phyloP scores from a whole-genome alignment of 768 basidiomycete species.

The Lactifluus hygrophoroides region DNA sequence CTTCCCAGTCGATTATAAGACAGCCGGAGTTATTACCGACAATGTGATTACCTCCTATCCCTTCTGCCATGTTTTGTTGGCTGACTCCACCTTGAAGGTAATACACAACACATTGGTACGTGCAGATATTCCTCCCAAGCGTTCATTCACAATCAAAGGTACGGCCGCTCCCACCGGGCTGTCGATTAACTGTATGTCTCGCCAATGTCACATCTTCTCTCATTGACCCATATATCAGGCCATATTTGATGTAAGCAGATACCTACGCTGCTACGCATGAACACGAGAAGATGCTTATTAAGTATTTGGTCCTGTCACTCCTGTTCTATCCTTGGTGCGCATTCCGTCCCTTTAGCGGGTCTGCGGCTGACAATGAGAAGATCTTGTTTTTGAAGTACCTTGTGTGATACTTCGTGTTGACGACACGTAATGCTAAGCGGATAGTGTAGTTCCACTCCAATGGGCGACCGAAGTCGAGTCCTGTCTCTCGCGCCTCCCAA shows the following conservation, averaged over 20 bases:
- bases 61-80: neutral
- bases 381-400: slow-evolving; percentile 58
- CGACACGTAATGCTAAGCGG: neutral
- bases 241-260: slow-evolving; percentile 26
- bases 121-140: neutral
- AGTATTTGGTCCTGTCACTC: slow-evolving; percentile 69
- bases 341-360: neutral
- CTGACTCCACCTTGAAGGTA: slow-evolving; percentile 30
- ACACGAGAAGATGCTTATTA: neutral
- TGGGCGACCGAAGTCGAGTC: slow-evolving; percentile 26
- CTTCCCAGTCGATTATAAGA: slow-evolving; percentile 70
- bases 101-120: slow-evolving; percentile 75
- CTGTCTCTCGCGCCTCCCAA: slow-evolving; percentile 22
- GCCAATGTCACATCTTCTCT: neutral
- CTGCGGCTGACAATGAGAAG: slow-evolving; percentile 28
- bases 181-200: slow-evolving; percentile 74
- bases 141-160: slow-evolving; percentile 21
- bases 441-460: slow-evolving; percentile 26
- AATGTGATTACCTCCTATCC: slow-evolving; percentile 47
- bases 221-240: slow-evolving; percentile 18
- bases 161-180: slow-evolving; percentile 69
- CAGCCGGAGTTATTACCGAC: slow-evolving; percentile 74
- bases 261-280: neutral
- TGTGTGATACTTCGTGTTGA: neutral
- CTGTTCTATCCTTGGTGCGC: slow-evolving; percentile 73